Percentiles rank a stretch among this genome's conserved stretches.
Conservation (phyloP, 2,329 filamentous ascomycete species). For the Aspergillus sp. region DNA sequence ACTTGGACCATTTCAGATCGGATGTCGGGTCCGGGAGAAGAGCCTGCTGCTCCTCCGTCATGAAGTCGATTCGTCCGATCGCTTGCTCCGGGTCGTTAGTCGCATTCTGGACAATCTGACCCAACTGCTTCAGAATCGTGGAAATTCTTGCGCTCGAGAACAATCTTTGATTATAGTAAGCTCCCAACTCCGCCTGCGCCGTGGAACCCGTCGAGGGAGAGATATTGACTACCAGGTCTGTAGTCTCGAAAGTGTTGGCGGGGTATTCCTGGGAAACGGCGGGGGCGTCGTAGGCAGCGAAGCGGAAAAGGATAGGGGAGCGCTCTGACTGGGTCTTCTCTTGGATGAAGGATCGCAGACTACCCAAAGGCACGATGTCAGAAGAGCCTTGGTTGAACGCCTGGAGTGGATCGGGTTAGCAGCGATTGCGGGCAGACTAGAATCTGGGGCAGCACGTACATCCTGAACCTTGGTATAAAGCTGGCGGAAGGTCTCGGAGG, state of each 20-base stretch:
- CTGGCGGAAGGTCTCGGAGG: slow-evolving; percentile 39
- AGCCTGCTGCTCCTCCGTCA: slow-evolving; percentile 31
- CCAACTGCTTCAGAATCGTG: slow-evolving; percentile 43
- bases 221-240: slow-evolving; percentile 41
- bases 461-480: slow-evolving; percentile 40
- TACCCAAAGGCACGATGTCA: slow-evolving; percentile 42
- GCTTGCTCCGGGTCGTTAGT: slow-evolving; percentile 38
- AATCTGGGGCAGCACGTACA: slow-evolving; percentile 20
- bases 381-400: slow-evolving; percentile 39
- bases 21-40: slow-evolving; percentile 42
- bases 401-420: slow-evolving; percentile 20
- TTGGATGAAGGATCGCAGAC: slow-evolving; percentile 41
- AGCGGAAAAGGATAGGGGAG: slow-evolving; percentile 44
- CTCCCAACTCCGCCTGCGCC: slow-evolving; percentile 32
- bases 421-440: not conserved
- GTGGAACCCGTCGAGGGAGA: slow-evolving; percentile 22
- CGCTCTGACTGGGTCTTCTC: slow-evolving; percentile 38
- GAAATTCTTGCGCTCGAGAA: slow-evolving; percentile 46
- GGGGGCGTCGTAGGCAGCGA: slow-evolving; percentile 47
- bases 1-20: slow-evolving; percentile 46
- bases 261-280: slow-evolving; percentile 40
- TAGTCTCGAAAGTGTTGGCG: slow-evolving; percentile 44
- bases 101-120: slow-evolving; percentile 40
- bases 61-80: slow-evolving; percentile 45
- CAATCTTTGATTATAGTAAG: slow-evolving; percentile 45